Evolutionary conservation across 257 asterid genomes (phyloP).

Genomic region (Lycium barbarum): DNA sequence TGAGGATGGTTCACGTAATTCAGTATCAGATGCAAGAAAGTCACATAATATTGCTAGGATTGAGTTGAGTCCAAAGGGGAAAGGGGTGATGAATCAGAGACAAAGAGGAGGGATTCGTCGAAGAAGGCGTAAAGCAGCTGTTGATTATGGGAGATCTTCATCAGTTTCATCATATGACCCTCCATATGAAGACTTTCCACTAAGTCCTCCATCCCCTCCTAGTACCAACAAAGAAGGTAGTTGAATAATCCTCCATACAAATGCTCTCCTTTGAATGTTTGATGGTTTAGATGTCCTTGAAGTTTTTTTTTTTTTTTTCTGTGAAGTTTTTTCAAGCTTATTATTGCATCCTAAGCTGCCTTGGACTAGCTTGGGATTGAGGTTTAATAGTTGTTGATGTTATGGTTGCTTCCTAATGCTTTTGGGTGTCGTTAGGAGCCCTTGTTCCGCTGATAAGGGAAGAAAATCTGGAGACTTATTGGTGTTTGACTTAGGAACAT

Average conservation of each 20-base stretch:
- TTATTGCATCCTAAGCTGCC: constrained; percentile 20
- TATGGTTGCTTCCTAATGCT: background rate
- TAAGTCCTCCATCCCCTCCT: constrained; percentile 40
- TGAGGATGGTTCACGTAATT: constrained; percentile 65
- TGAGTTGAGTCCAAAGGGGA: constrained; percentile 55
- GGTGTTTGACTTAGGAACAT: background rate
- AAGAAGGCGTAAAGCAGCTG: constrained; percentile 40
- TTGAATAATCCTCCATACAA: constrained; percentile 38
- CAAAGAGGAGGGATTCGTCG: constrained; percentile 54
- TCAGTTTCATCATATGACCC: constrained; percentile 54
- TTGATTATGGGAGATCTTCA: constrained; percentile 47
- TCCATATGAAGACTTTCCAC: constrained; percentile 37
- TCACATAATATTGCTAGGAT: constrained; percentile 35
- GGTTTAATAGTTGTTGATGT: background rate
- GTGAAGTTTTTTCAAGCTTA: background rate
- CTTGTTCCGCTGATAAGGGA: background rate
- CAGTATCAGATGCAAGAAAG: constrained; percentile 56
- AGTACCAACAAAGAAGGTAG: constrained; percentile 40
- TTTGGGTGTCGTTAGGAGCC: background rate
- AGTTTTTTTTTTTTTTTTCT: constrained; percentile 12
- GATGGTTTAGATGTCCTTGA: constrained; percentile 38
- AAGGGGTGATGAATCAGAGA: constrained; percentile 55
- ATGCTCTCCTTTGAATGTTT: constrained; percentile 49
- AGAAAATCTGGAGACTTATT: background rate
- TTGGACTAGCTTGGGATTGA: background rate